These are phyloP conservation scores for Candida dubliniensis DNA, from an alignment of 1,139 yeast species.

Conservation along the genomic window DNA sequence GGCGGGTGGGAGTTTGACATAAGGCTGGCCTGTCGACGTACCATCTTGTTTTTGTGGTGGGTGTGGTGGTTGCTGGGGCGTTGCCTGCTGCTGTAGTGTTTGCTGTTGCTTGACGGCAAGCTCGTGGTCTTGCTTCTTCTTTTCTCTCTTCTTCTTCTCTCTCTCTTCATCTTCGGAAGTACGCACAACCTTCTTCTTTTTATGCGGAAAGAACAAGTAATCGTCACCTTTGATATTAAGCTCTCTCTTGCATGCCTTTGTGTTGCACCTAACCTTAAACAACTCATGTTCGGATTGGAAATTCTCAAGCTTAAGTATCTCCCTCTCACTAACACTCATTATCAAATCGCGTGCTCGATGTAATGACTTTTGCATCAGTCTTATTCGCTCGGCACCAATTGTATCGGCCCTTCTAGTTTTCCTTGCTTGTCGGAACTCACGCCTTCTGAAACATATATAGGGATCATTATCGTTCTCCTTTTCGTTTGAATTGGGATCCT, in stretches of 20 bases:
- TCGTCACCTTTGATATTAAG: conserved; percentile 83
- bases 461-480: conserved; percentile 92
- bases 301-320: conserved; percentile 57
- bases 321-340: conserved; percentile 73
- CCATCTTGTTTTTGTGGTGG: conserved; percentile 20
- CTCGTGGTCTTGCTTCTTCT: conserved; percentile 18
- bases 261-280: conserved; percentile 68
- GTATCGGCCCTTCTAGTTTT: conserved; percentile 95
- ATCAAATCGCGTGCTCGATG: conserved; percentile 74
- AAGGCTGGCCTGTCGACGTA: conserved; percentile 61
- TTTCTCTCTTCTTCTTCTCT: conserved; percentile 25
- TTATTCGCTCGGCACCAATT: conserved; percentile 81
- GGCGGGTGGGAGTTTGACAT: conserved; percentile 83
- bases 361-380: conserved; percentile 73
- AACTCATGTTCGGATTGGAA: conserved; percentile 61
- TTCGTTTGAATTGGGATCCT: conserved; percentile 73
- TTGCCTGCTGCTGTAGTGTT: conserved; percentile 14
- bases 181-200: conserved; percentile 60
- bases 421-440: conserved; percentile 94
- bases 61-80: conserved; percentile 12
- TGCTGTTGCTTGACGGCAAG: conserved; percentile 20
- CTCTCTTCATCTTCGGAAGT: conserved; percentile 35
- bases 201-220: conserved; percentile 76
- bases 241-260: conserved; percentile 71
- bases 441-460: conserved; percentile 90